Base-by-base conservation (phyloP, 148 eudicot genomes). In the Fallopia convolvulus region DNA sequence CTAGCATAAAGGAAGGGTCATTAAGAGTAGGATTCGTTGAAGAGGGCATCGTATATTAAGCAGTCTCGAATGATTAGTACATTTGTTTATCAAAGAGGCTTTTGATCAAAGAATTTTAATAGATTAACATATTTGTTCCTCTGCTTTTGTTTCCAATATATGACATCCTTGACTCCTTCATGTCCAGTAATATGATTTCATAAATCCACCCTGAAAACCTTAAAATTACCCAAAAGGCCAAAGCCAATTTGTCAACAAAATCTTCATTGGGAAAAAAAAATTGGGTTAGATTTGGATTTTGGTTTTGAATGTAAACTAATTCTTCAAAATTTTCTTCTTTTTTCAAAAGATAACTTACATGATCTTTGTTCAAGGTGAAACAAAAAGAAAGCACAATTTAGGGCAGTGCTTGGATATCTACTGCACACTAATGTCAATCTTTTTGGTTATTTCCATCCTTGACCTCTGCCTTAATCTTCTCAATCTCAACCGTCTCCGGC, bases 381-480 rank as follows among this genome's bases (percentile, higher is more conserved):
- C 68, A 61, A 61, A 61, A 61, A 23, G 9, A 66, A 3, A 33
- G 15, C 14, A 20, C 8, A 55, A 55, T 15, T 55, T 55, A n/a
- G 18, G 5, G 14, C 44, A 36, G 4, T 65, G 72, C 72, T 68
- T 6, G 44, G 36, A 5, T 68, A 68, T 68, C 72, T 78, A 90
- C n/a, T 86, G 74, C 12, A 92, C 97, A 83, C 79, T 85, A 50
- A 93, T 83, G 74, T 88, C 93, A 61, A 90, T 79, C 77, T 89
- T 52, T 84, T 89, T 90, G 74, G 83, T 77, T 23, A 60, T 75
- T n/a, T 11, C 98, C 98, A 80, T 93, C 92, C 63, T 75, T 91
- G 32, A 93, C 90, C 80, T 89, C 93, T 17, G 98, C 98, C 72
- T 86, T 93, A 18, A 93, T 89, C 86, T 93, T 89, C 85, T 90